Base-by-base conservation (phyloP, 306 rosid genomes). In the Vigna radiata region DNA sequence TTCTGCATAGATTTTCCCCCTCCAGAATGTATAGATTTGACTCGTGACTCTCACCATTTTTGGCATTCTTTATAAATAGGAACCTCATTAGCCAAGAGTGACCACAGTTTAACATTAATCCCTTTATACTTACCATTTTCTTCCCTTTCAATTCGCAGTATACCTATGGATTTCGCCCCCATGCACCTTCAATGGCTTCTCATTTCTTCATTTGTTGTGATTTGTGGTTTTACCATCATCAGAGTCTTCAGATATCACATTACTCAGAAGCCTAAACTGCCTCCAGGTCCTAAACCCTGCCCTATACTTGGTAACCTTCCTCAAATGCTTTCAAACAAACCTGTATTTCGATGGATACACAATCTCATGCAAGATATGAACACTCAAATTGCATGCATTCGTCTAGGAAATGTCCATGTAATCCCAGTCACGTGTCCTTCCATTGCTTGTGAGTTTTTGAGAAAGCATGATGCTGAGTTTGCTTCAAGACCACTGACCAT, bases 261-360 rank as follows among this genome's bases (percentile, higher is more conserved):
- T 0, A 10, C 3, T 44, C 1, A 0, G 36, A 59, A 43, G 11
- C 39, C 44, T 0, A 72, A 52, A 7, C 60, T 79, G 1, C 84
- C 89, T 4, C 81, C 83, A 0, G 84, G 77, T 1, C 81, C 77
- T 7, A 61, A 61, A 43, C 19, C 61, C n/a, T 90, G 37, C 83
- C 86, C 81, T 49, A 9, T 80, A 16, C 67, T 89, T 39, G 82
- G 86, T 4, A 77, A 65, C 33, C 76, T 82, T 6, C 72, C 76
- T 2, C 52, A 82, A 72, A 54, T 82, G 76, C 63, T 73, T 7
- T 15, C 48, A 19, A 82, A 65, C 63, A 82, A 56, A 36, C 67
- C 82, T 61, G 46, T 33, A 0, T 61, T 61, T 31, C 21, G 3
- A 5, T 61, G 68, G 68, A 33, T 61, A 3, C 68, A 61, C 4